A percentile compares a stretch with the other conserved stretches of the same genome.
Evolutionary conservation across 2,329 filamentous ascomycete species (phyloP).

Genomic region (Apiospora phragmitis): DNA sequence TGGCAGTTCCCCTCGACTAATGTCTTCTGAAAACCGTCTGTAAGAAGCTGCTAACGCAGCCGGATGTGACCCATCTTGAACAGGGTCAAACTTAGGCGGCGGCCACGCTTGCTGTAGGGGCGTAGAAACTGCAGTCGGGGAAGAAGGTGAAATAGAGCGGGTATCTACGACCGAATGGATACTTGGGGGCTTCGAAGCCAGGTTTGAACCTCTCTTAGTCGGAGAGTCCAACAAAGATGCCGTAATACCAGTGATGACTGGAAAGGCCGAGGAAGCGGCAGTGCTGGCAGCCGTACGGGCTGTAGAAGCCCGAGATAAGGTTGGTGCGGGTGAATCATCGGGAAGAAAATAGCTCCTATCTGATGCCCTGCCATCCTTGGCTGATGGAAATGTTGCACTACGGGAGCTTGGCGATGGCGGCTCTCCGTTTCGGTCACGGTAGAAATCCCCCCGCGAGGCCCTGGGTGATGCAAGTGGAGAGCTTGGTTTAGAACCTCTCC

Average conservation of each 20-base stretch:
- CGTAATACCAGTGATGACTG: constrained; percentile 19
- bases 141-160: background rate
- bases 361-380: constrained; percentile 22
- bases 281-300: constrained; percentile 21
- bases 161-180: background rate
- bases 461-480: constrained; percentile 28
- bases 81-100: constrained; percentile 45
- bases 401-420: constrained; percentile 26
- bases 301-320: constrained; percentile 27
- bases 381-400: constrained; percentile 28
- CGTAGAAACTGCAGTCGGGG: constrained; percentile 20
- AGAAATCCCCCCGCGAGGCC: constrained; percentile 24
- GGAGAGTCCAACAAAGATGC: constrained; percentile 8
- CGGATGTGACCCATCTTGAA: constrained; percentile 31
- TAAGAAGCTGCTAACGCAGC: constrained; percentile 48
- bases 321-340: constrained; percentile 22
- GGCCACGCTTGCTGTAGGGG: constrained; percentile 43
- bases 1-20: constrained; percentile 41
- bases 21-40: constrained; percentile 56
- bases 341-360: constrained; percentile 15
- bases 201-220: background rate
- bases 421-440: constrained; percentile 18
- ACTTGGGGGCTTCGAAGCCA: background rate
- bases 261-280: constrained; percentile 19
- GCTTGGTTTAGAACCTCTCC: constrained; percentile 23